A percentile compares a stretch with the other conserved stretches of the same genome.
Conservation (phyloP, 2,329 filamentous ascomycete species). For the Trichoderma sp. region DNA sequence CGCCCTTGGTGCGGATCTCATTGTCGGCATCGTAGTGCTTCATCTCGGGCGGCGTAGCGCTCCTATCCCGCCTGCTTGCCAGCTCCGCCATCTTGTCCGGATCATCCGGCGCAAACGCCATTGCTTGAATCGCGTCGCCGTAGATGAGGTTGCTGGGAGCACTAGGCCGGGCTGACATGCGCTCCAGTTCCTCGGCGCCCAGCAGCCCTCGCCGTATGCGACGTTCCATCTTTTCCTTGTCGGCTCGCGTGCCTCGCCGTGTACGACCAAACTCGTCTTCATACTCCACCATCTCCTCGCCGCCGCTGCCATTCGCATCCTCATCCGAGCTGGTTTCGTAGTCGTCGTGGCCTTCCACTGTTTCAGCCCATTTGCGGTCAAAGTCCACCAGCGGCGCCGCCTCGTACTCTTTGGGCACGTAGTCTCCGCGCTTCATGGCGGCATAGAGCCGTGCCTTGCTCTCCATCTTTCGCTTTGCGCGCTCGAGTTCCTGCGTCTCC, state of each 20-base stretch:
- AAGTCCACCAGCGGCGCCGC: conserved; percentile 81
- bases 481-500: conserved; percentile 65
- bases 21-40: conserved; percentile 81
- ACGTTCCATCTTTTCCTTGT: conserved; percentile 63
- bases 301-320: conserved; percentile 42
- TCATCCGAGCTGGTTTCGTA: conserved; percentile 50
- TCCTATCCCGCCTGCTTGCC: conserved; percentile 74
- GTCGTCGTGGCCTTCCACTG: conserved; percentile 56
- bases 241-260: conserved; percentile 66
- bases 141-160: conserved; percentile 73
- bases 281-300: conserved; percentile 72
- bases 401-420: conserved; percentile 64
- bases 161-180: conserved; percentile 65
- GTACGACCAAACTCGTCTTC: conserved; percentile 90
- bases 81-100: conserved; percentile 73
- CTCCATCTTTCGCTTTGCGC: conserved; percentile 78
- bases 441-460: conserved; percentile 87
- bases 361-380: conserved; percentile 90
- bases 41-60: conserved; percentile 74
- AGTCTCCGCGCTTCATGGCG: conserved; percentile 86
- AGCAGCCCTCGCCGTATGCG: conserved; percentile 49
- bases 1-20: conserved; percentile 84
- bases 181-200: conserved; percentile 61
- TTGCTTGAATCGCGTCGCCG: conserved; percentile 79
- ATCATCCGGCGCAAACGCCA: conserved; percentile 78